Percentiles rank a stretch among this genome's conserved stretches.
Evolutionary conservation across 805 yeast species (phyloP).

Genomic region (Isabelozyma rhagii): DNA sequence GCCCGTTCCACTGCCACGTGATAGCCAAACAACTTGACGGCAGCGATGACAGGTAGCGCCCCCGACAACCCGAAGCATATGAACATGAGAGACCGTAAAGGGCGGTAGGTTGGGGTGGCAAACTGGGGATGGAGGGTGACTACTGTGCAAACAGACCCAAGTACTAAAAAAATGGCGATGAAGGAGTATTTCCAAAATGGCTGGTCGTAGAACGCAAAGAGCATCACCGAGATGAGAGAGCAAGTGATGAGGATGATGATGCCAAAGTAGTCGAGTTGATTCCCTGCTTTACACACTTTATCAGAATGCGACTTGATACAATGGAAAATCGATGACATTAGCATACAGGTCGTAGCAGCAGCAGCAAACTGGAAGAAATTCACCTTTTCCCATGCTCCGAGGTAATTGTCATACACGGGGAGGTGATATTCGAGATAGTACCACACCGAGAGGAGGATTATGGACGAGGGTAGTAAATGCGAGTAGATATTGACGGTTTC

Average conservation of each 20-base stretch:
- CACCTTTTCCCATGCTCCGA: conserved; percentile 41
- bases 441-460: conserved; percentile 21
- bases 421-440: conserved; percentile 25
- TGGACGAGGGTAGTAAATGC: conserved; percentile 50
- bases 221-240: conserved; percentile 47
- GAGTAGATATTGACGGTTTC: conserved; percentile 72
- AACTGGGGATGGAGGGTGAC: conserved; percentile 66
- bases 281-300: conserved; percentile 51
- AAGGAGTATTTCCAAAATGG: conserved; percentile 35
- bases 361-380: conserved; percentile 52
- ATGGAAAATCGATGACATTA: conserved; percentile 66
- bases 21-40: conserved; percentile 48
- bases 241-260: conserved; percentile 66
- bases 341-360: conserved; percentile 59
- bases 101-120: conserved; percentile 68
- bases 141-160: conserved; percentile 62
- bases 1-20: conserved; percentile 47
- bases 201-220: conserved; percentile 45
- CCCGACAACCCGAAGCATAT: conserved; percentile 80
- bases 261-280: conserved; percentile 74
- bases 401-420: conserved; percentile 18
- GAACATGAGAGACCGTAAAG: conserved; percentile 75
- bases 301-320: conserved; percentile 65
- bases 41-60: conserved; percentile 61
- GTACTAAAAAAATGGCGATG: conserved; percentile 41